Base-by-base conservation (phyloP, 441 rosid species). In the Croton setiger region DNA sequence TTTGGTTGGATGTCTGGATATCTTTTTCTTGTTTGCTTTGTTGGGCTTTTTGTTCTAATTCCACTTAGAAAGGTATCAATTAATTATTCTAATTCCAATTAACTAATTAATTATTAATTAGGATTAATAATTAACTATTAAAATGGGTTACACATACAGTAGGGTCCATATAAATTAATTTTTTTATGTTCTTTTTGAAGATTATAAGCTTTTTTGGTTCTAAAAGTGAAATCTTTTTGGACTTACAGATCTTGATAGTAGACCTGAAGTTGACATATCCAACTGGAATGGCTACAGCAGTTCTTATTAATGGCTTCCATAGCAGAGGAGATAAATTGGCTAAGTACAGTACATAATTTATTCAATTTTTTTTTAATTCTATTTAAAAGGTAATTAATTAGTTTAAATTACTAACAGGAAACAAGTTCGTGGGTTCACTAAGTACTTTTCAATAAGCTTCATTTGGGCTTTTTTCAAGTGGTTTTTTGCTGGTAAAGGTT, bases 221-320 rank as follows among this genome's bases (percentile, higher is more conserved):
- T 27, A 13, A 55, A 17, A 59, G 9, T 36, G 36, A 41, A 35
- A 57, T 44, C 27, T 54, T 7, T 67, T 37, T 66, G 51, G 21
- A 35, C 1, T 37, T 10, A 31, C 88, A 94, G 99, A 85, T 95
- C 55, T 87, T 90, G 97, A 89, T 92, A 41, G 77, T 95, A 23
- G 97, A 92, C 81, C 86, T 88, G 74, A 84, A 85, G 71, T 76
- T 95, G 63, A 79, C 88, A 14, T 95, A 88, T 79, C 99, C 98
- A 7, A 95, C 92, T 76, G 99, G 99, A 66, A 74, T 93, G 47
- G 99, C 99, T 36, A 95, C 97, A 0, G 99, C 98, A 13, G 88
- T 92, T 80, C 90, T 95, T 66, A 92, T 95, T 27, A 95, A 92
- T 72, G 99, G 99, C n/a, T 95, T 95, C 82, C 99, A 95, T 75